Base-by-base conservation (phyloP, 176 grass and related monocot genomes). In the Paspalum notatum region DNA sequence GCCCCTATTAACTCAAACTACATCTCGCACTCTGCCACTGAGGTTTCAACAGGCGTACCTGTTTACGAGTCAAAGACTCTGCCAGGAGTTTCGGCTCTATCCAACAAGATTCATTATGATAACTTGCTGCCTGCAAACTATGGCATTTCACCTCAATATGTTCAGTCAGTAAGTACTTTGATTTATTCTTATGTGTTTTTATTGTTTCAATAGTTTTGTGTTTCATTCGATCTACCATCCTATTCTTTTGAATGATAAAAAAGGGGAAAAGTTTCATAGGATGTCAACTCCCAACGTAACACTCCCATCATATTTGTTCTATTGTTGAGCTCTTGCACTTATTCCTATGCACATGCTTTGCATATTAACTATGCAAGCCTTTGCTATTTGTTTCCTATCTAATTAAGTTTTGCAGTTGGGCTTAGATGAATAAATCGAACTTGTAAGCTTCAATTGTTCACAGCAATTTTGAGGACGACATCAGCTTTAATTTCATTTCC, bases 81-180 rank as follows among this genome's bases (percentile, higher is more conserved):
- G 55, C 68, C 71, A 81, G 82, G 80, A 21, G n/a, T 80, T 83
- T 79, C 90, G 63, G 83, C 84, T 55, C 22, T 89, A 66, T 72
- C 89, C 80, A 89, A 62, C 65, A 98, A 91, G 84, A 50, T 84
- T n/a, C 71, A 88, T 58, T 92, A 84, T 74, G 93, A 85, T 93
- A 98, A 87, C 62, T 41, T 95, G 20, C 60, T 71, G 85, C 41
- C 88, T 76, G 78, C 61, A 71, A 92, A 91, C 78, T 82, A 63
- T 89, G 85, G 59, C 49, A 66, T 87, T 81, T 53, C 76, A 65
- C 71, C 88, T 77, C 86, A 89, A 53, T 91, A 91, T 82, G 60
- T 72, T 82, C 85, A 72, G 43, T 44, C 89, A 65, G 92, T 91
- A 89, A 84, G 89, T 91, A 50, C 27, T 75, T 80, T 1, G 2